Percentiles rank a stretch among this genome's conserved stretches.
These are phyloP conservation scores for Penicillium sp. DNA, from an alignment of 2,329 filamentous ascomycete species.

Conservation along the genomic window DNA sequence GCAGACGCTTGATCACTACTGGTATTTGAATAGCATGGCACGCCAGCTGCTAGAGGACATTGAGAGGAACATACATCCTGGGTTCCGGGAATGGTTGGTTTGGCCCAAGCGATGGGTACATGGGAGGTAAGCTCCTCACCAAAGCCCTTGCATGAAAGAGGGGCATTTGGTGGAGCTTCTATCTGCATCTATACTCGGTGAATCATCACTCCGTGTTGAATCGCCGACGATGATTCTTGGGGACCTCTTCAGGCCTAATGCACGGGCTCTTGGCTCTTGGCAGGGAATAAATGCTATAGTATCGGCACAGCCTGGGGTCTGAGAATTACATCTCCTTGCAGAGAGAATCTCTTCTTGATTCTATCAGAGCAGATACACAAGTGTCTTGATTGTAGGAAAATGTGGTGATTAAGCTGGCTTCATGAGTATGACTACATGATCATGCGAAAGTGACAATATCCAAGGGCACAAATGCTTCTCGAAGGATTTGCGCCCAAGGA, in stretches of 20 bases:
- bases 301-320: not conserved
- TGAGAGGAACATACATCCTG: constrained; percentile 23
- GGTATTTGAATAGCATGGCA: constrained; percentile 24
- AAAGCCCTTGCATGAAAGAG: not conserved
- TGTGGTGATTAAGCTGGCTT: not conserved
- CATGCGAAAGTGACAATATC: not conserved
- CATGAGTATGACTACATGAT: not conserved
- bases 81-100: constrained; percentile 24
- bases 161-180: not conserved
- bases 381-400: not conserved
- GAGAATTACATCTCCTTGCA: not conserved
- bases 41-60: constrained; percentile 27
- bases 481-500: not conserved
- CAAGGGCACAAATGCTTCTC: not conserved
- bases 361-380: not conserved
- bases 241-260: not conserved
- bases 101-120: constrained; percentile 30
- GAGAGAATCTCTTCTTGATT: not conserved
- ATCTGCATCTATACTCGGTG: not conserved
- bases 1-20: constrained; percentile 22
- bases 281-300: not conserved
- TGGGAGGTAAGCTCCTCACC: not conserved
- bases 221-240: too few relatives aligned
- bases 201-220: too few relatives aligned
- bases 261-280: not conserved